These are phyloP conservation scores for Colletotrichum sp. DNA, from an alignment of 2,329 filamentous ascomycete species.

Conservation along the genomic window DNA sequence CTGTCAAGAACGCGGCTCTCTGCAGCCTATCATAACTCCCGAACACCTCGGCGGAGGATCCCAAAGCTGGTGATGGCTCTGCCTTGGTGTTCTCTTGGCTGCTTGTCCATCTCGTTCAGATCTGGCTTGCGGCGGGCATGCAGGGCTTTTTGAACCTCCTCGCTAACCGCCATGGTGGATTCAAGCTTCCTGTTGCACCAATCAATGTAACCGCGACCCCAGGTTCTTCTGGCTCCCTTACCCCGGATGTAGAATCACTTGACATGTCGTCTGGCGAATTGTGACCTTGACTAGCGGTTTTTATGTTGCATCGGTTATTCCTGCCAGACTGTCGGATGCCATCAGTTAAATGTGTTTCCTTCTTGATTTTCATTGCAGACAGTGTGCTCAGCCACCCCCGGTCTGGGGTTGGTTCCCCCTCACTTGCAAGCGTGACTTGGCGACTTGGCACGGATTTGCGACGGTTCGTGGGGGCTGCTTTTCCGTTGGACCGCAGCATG, in stretches of 20 bases:
- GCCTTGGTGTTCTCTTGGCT: slow-evolving; percentile 10
- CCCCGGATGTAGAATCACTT: background rate
- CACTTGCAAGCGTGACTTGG: background rate
- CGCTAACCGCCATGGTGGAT: background rate
- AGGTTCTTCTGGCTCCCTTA: background rate
- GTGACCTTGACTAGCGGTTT: background rate
- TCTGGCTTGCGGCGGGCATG: background rate
- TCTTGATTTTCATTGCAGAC: background rate
- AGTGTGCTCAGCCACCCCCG: slow-evolving; percentile 15
- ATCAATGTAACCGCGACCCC: background rate
- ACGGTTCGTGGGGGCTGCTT: background rate
- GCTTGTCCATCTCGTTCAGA: background rate
- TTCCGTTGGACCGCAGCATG: background rate
- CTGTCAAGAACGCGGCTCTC: slow-evolving; percentile 14
- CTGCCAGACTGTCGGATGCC: background rate
- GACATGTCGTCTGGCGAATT: background rate
- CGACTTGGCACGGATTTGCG: slow-evolving; percentile 7
- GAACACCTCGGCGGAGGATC: background rate
- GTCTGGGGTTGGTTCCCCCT: background rate
- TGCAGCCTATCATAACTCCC: background rate
- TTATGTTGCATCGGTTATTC: slow-evolving; percentile 3
- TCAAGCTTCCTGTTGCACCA: background rate
- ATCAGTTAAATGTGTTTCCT: background rate
- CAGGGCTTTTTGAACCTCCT: background rate
- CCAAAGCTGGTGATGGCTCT: background rate